Evolutionary conservation across 2,329 filamentous ascomycete species (phyloP).

Genomic region (Cercospora beticola): DNA sequence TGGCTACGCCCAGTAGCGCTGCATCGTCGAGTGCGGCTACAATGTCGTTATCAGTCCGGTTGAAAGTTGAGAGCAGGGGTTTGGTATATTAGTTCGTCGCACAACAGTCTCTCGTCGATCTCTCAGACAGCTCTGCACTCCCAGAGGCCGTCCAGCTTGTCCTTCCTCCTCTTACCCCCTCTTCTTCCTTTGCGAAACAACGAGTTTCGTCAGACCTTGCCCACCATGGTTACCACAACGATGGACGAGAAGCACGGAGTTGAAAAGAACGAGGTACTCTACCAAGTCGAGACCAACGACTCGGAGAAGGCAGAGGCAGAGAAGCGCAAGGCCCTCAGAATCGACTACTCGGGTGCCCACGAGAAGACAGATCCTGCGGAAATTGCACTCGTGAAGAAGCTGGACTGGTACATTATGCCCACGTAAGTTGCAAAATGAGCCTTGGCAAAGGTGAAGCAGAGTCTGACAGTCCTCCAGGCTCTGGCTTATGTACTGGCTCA

Average conservation of each 20-base stretch:
- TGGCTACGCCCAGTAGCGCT: slow-evolving; percentile 10
- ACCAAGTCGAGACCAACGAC: slow-evolving; percentile 23
- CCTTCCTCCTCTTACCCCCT: slow-evolving; percentile 5
- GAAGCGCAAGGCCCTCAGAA: slow-evolving; percentile 30
- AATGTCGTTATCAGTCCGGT: slow-evolving; percentile 7
- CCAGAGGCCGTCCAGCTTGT: slow-evolving; percentile 4
- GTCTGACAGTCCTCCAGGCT: slow-evolving; percentile 7
- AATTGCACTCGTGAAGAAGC: slow-evolving; percentile 35
- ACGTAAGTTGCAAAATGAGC: slow-evolving; percentile 20
- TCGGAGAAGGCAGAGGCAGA: slow-evolving; percentile 33
- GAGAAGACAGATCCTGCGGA: slow-evolving; percentile 36
- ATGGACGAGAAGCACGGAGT: slow-evolving; percentile 27
- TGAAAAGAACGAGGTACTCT: slow-evolving; percentile 31
- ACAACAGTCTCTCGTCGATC: slow-evolving; percentile 6
- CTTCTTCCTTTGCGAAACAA: background rate
- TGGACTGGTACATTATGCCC: slow-evolving; percentile 35
- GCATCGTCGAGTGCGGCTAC: slow-evolving; percentile 11
- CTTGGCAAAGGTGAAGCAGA: background rate
- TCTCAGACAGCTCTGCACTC: slow-evolving; percentile 4
- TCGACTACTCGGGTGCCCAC: slow-evolving; percentile 37
- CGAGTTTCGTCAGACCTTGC: background rate
- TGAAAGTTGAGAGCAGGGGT: slow-evolving; percentile 17
- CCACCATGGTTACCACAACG: slow-evolving; percentile 20
- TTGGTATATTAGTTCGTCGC: slow-evolving; percentile 16
- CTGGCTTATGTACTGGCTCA: slow-evolving; percentile 33